Evolutionary conservation across 192 early-diverging fungal species (phyloP).

Genomic region (Coemansia sp.): DNA sequence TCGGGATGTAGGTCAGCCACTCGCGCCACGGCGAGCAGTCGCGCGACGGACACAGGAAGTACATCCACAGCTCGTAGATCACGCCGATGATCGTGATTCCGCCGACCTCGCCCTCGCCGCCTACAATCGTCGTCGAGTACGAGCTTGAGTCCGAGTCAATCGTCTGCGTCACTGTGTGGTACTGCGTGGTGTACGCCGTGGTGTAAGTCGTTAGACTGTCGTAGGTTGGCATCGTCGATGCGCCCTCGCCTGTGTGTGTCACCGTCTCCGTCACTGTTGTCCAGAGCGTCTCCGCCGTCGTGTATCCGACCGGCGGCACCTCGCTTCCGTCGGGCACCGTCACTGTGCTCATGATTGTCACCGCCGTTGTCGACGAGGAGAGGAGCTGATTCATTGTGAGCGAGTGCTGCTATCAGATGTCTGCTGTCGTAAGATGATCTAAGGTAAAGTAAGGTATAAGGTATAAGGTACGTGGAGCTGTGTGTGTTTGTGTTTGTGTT

Average conservation of each 20-base stretch:
- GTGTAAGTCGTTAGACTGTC: conserved; percentile 37
- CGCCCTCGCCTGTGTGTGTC: conserved; percentile 4
- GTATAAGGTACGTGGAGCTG: too few species aligned
- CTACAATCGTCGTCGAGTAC: conserved; percentile 28
- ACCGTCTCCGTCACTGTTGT: conserved; percentile 29
- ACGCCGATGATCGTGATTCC: conserved; percentile 35
- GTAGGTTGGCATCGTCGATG: conserved; percentile 19
- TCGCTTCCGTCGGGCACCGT: conserved; percentile 9
- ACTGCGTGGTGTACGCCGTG: conserved; percentile 28
- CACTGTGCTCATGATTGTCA: conserved; percentile 25
- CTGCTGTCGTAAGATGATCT: neutral
- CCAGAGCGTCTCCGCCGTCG: conserved; percentile 24
- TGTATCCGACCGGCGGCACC: conserved; percentile 14
- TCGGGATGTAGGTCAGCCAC: conserved; percentile 56
- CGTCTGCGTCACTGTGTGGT: conserved; percentile 23
- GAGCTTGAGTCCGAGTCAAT: conserved; percentile 13
- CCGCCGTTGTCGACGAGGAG: conserved; percentile 29
- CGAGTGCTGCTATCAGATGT: neutral
- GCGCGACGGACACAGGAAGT: conserved; percentile 45
- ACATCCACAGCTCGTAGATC: conserved; percentile 53
- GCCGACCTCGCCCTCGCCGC: conserved; percentile 42
- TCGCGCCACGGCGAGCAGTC: conserved; percentile 50
- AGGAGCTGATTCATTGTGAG: conserved; percentile 1
- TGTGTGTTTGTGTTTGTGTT: too few species aligned
- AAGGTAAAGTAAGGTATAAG: neutral